Evolutionary conservation across 768 basidiomycete genomes (phyloP), one percentile per base, ranked within the genome.

Genomic region (Stropharia rugosoannulata): DNA sequence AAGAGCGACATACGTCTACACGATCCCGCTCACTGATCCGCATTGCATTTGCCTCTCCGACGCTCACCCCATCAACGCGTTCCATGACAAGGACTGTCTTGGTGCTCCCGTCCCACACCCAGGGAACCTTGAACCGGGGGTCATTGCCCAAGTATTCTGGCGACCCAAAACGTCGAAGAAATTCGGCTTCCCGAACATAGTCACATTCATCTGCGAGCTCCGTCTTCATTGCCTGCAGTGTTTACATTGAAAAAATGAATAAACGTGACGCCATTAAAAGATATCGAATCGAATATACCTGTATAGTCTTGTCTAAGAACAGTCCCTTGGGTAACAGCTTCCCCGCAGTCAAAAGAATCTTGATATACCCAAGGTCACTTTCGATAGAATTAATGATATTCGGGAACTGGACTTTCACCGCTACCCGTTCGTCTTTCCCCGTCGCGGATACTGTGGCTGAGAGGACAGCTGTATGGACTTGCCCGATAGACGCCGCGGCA

Each of bases 401-500:
- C 0, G 97, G 97, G 70, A 98, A 99, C 66, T 99, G 97, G 16
- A 98, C 80, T 70, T 99, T 98, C 5, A 91, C 84, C 0, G 90
- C 90, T 25, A 90, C 88, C 4, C 71, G 76, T 56, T 80, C 84
- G 1, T 80, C 75, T 40, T 61, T 68, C 15, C 81, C 80, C 7
- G 84, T 86, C 2, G 85, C 82, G 3, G 82, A 83, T 22, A 70
- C 67, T 12, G 71, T 60, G 0, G 83, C 70, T 0, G 80, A 68
- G 10, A 98, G 79, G 2, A 81, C 74, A 0, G 90, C 96, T 0
- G 66, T 73, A 64, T 99, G 96, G 1, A 99, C 96, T 68, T 99
- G 96, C 0, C 97, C 97, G 35, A 99, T 98, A 2, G 96, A 98
- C 0, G 96, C 96, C 0, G 95, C 91, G 1, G 95, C 95, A 62